A percentile compares a stretch with the other conserved stretches of the same genome.
Evolutionary conservation across 1,139 yeast species (phyloP).

Genomic region (Pichia sp.): DNA sequence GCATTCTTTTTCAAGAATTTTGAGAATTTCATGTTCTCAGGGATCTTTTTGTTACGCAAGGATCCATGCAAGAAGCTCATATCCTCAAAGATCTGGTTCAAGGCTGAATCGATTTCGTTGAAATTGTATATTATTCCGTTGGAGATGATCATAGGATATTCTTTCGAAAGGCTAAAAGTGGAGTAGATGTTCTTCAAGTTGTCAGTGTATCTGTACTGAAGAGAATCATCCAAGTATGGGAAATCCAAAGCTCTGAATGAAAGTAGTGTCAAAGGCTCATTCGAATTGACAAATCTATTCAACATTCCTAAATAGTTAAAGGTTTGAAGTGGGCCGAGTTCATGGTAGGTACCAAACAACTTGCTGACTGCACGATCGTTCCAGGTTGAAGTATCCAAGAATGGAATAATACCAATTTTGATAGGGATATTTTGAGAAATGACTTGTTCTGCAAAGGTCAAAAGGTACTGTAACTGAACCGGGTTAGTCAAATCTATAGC

Average conservation of each 20-base stretch:
- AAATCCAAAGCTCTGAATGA: constrained; percentile 15
- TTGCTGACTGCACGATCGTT: constrained; percentile 26
- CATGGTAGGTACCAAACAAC: constrained; percentile 35
- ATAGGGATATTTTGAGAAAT: constrained; percentile 63
- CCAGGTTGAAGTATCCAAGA: constrained; percentile 32
- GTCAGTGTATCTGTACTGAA: constrained; percentile 3
- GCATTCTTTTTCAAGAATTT: constrained; percentile 27
- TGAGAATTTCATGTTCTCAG: constrained; percentile 28
- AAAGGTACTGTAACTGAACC: constrained; percentile 44
- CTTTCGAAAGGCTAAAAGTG: constrained; percentile 8
- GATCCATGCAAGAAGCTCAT: constrained; percentile 25
- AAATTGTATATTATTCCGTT: constrained; percentile 63
- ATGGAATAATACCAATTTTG: constrained; percentile 76
- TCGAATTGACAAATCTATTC: constrained; percentile 17
- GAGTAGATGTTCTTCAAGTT: constrained; percentile 40
- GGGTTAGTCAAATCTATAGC: constrained; percentile 59
- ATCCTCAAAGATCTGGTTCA: constrained; percentile 38
- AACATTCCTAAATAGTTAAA: constrained; percentile 24
- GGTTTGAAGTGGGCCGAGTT: constrained; percentile 28
- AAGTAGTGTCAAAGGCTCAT: constrained; percentile 11
- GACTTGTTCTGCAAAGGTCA: constrained; percentile 48
- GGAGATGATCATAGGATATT: constrained; percentile 51
- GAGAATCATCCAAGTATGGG: constrained; percentile 17
- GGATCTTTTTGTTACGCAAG: constrained; percentile 32
- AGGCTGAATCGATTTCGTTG: constrained; percentile 33